These are phyloP conservation scores for Amoeboaphelidium protococcarum DNA, from an alignment of 371 early-diverging fungal species.

Conservation along the genomic window DNA sequence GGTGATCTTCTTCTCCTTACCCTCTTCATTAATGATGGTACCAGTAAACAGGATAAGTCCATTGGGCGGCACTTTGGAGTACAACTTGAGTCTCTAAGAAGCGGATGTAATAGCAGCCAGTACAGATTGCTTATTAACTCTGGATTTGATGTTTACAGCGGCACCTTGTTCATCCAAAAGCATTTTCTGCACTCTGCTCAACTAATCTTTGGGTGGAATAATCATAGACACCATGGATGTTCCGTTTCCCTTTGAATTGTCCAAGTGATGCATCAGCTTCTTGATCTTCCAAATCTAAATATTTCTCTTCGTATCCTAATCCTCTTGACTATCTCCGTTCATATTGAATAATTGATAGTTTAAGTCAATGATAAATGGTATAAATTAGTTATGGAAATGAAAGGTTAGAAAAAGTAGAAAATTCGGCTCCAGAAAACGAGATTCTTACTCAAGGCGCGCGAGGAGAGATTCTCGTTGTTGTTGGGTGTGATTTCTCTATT, in stretches of 20 bases:
- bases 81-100: conserved; percentile 90
- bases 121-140: conserved; percentile 96
- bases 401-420: too few species aligned
- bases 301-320: too few species aligned
- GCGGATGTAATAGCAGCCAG: conserved; percentile 96
- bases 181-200: conserved; percentile 52
- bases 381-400: too few species aligned
- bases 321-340: too few species aligned
- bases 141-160: conserved; percentile 98
- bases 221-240: conserved; percentile 99
- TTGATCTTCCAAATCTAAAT: conserved; percentile 93
- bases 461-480: too few species aligned
- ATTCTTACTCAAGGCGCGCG: too few species aligned
- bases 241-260: conserved; percentile 92
- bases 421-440: too few species aligned
- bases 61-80: conserved; percentile 72
- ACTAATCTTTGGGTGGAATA: conserved; percentile 39
- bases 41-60: conserved; percentile 85
- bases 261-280: conserved; percentile 83
- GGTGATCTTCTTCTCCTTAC: conserved; percentile 97
- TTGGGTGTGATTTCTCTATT: too few species aligned
- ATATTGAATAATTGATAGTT: too few species aligned
- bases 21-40: conserved; percentile 90
- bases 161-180: conserved; percentile 98
- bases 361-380: too few species aligned